Evolutionary conservation across 805 yeast species (phyloP), one percentile per base, ranked within the genome.

Genomic region (Diddensiella transvaalensis): DNA sequence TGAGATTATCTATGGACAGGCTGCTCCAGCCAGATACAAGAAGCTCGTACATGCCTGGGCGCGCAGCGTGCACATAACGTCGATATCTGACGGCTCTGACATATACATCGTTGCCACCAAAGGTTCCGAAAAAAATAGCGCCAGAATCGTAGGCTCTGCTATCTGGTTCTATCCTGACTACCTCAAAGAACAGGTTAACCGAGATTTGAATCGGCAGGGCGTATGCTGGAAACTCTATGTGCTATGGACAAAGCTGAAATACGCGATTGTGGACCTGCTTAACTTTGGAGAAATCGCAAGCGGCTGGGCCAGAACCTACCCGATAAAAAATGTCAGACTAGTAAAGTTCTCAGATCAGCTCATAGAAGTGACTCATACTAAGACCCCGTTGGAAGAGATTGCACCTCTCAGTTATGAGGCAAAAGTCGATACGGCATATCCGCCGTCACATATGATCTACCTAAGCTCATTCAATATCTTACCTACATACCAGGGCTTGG

Each of bases 241-340:
- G 38, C 8, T 35, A 6, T 35, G 38, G 38, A 35, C 17, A 8
- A 35, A 35, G 8, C 38, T 35, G 17, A 35, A 35, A 35, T 35
- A n/a, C 17, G 15, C 8, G 38, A 15, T 35, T 35, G 8, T n/a
- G 15, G 38, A 35, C 15, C 21, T n/a, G 8, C 21, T 35, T 17
- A 15, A 8, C 8, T 35, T 35, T 35, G 38, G 38, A 10, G 38
- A 26, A 26, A 26, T 26, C 32, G 32, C 32, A 8, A 13, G 32
- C 8, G 11, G 11, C 32, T 8, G 13, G 13, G 32, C 32, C 11
- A 26, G 13, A 26, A 26, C 11, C 11, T 13, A 26, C 11, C 32
- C 32, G 32, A 13, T 26, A 13, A 8, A 8, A 26, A 26, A 26
- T 26, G 32, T 8, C 8, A 26, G 32, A 26, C 32, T 8, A 26